Conservation (phyloP, 2,329 filamentous ascomycete species). For the Aspergillus viridinutans region DNA sequence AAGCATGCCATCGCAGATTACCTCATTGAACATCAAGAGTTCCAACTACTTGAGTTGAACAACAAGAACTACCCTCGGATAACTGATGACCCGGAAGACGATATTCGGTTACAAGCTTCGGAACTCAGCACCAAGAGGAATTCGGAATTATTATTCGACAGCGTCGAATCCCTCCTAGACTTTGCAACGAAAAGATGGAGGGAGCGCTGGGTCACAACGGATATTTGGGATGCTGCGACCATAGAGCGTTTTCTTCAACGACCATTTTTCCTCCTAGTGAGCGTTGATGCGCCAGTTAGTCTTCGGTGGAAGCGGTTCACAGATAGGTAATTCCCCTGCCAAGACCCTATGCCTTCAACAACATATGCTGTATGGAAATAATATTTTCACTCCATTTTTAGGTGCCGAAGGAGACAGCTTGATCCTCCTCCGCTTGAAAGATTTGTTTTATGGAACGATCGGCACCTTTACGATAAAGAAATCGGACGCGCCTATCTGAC, state of each 20-base stretch:
- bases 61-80: conserved; percentile 20
- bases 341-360: neutral
- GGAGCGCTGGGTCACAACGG: conserved; percentile 78
- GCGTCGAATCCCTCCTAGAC: conserved; percentile 67
- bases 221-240: conserved; percentile 68
- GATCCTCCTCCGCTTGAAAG: conserved; percentile 53
- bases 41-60: conserved; percentile 65
- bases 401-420: conserved; percentile 47
- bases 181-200: conserved; percentile 84
- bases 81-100: conserved; percentile 23
- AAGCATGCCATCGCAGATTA: conserved; percentile 88
- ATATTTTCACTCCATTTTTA: conserved; percentile 19
- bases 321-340: conserved; percentile 46
- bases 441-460: conserved; percentile 63
- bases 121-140: conserved; percentile 15
- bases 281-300: conserved; percentile 82
- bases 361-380: neutral
- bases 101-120: conserved; percentile 24
- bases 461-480: conserved; percentile 65
- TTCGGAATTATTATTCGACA: conserved; percentile 50
- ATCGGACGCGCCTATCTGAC: conserved; percentile 70
- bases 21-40: conserved; percentile 77
- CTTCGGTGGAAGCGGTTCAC: conserved; percentile 78
- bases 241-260: conserved; percentile 72
- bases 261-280: conserved; percentile 90